These are phyloP conservation scores for Gymnopilus junonius DNA, from an alignment of 768 basidiomycete genomes.

Conservation along the genomic window DNA sequence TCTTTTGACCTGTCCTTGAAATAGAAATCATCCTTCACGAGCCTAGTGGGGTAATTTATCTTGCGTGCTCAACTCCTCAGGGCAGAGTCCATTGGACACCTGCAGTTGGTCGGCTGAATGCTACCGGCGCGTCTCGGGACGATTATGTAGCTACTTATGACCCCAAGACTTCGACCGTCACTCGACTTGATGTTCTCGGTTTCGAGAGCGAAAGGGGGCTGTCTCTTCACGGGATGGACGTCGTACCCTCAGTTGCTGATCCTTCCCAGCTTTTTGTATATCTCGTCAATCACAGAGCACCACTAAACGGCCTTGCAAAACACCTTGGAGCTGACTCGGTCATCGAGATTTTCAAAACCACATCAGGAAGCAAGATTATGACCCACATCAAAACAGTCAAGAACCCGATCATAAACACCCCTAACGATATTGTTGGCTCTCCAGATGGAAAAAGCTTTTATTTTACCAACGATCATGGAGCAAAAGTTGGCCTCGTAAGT, in stretches of 20 bases:
- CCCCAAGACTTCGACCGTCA: conserved; percentile 46
- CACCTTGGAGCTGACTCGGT: conserved; percentile 70
- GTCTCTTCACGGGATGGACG: conserved; percentile 70
- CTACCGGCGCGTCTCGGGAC: conserved; percentile 39
- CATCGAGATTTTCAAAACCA: conserved; percentile 71
- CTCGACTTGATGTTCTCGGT: conserved; percentile 45
- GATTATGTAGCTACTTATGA: conserved; percentile 70
- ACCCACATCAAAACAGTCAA: conserved; percentile 61
- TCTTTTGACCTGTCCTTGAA: not conserved
- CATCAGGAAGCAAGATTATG: conserved; percentile 44
- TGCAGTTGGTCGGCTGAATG: conserved; percentile 37
- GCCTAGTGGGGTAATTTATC: conserved; percentile 58
- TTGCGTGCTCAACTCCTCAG: conserved; percentile 61
- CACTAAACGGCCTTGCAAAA: conserved; percentile 40
- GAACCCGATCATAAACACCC: conserved; percentile 59
- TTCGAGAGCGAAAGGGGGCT: conserved; percentile 48
- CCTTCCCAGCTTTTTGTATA: conserved; percentile 62
- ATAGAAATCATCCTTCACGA: conserved; percentile 65
- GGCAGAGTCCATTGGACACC: conserved; percentile 60
- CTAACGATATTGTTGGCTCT: conserved; percentile 75
- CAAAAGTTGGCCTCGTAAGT: conserved; percentile 59
- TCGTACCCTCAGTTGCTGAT: conserved; percentile 55
- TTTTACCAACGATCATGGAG: conserved; percentile 70
- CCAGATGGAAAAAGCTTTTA: conserved; percentile 67
- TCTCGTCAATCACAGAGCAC: conserved; percentile 72